These are phyloP conservation scores for Meyerozyma sp. DNA, from an alignment of 1,139 yeast genomes.

Conservation along the genomic window DNA sequence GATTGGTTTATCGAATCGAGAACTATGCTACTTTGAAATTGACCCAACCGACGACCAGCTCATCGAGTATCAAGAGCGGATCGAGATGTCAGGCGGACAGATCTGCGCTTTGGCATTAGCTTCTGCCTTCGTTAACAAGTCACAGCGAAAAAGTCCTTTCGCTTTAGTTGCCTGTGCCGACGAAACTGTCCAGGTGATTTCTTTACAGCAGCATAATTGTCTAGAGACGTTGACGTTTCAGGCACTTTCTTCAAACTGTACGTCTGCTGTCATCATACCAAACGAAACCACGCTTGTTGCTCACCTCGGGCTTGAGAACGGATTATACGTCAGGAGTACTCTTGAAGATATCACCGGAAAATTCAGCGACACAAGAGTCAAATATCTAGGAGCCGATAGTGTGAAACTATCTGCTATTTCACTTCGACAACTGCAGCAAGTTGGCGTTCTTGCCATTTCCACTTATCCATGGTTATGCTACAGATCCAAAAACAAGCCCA, in stretches of 20 bases:
- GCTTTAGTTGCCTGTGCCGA: slow-evolving; percentile 72
- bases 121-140: slow-evolving; percentile 21
- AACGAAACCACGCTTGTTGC: slow-evolving; percentile 20
- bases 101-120: slow-evolving; percentile 56
- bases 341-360: slow-evolving; percentile 60
- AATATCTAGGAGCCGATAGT: slow-evolving; percentile 67
- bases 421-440: slow-evolving; percentile 16
- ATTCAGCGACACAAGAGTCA: slow-evolving; percentile 61
- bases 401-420: slow-evolving; percentile 43
- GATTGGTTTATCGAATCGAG: slow-evolving; percentile 66
- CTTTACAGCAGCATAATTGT: slow-evolving; percentile 59
- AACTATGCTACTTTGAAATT: slow-evolving; percentile 77
- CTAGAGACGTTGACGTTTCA: slow-evolving; percentile 63
- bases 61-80: slow-evolving; percentile 62
- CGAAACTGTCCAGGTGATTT: slow-evolving; percentile 62
- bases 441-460: slow-evolving; percentile 36
- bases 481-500: slow-evolving; percentile 21
- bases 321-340: slow-evolving; percentile 65
- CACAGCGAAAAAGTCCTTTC: slow-evolving; percentile 47
- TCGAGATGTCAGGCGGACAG: slow-evolving; percentile 46
- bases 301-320: slow-evolving; percentile 80
- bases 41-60: slow-evolving; percentile 58
- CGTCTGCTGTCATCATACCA: slow-evolving; percentile 39
- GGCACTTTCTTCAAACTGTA: slow-evolving; percentile 57
- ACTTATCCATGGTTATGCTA: slow-evolving; percentile 38